These are phyloP conservation scores for Sclerotinia sclerotiorum DNA, from an alignment of 2,329 filamentous ascomycete genomes.

Conservation along the genomic window DNA sequence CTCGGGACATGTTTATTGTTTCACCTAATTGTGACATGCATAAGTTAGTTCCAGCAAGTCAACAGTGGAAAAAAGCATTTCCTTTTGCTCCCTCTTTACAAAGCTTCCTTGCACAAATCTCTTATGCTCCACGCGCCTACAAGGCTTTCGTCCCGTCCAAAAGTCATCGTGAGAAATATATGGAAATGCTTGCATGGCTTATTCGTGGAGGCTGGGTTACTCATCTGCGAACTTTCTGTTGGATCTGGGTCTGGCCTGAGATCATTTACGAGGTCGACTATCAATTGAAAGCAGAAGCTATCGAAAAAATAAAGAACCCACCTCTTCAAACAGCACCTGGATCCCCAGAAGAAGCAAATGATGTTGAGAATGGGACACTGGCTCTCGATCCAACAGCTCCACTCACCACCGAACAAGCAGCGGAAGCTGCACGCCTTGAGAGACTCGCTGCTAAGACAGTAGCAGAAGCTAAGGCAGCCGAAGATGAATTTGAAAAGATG, in stretches of 20 bases:
- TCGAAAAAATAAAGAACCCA: conserved; percentile 40
- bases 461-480: conserved; percentile 49
- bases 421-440: conserved; percentile 60
- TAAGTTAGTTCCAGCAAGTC: conserved; percentile 66
- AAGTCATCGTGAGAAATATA: conserved; percentile 81
- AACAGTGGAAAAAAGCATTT: conserved; percentile 74
- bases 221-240: conserved; percentile 87
- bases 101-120: conserved; percentile 83
- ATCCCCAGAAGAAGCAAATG: conserved; percentile 22
- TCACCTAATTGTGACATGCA: conserved; percentile 83
- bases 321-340: conserved; percentile 28
- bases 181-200: conserved; percentile 90
- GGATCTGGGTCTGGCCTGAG: conserved; percentile 79
- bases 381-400: conserved; percentile 37
- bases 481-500: conserved; percentile 36
- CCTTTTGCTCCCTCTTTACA: conserved; percentile 79
- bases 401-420: conserved; percentile 55
- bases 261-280: conserved; percentile 79
- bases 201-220: conserved; percentile 92
- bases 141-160: conserved; percentile 82
- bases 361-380: conserved; percentile 12
- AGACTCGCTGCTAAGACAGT: conserved; percentile 57
- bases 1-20: conserved; percentile 85
- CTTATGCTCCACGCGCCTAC: conserved; percentile 77
- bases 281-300: conserved; percentile 61